phyloP scores from a whole-genome alignment of 2,329 filamentous ascomycete genomes.

The Keithomyces neogunnii region DNA sequence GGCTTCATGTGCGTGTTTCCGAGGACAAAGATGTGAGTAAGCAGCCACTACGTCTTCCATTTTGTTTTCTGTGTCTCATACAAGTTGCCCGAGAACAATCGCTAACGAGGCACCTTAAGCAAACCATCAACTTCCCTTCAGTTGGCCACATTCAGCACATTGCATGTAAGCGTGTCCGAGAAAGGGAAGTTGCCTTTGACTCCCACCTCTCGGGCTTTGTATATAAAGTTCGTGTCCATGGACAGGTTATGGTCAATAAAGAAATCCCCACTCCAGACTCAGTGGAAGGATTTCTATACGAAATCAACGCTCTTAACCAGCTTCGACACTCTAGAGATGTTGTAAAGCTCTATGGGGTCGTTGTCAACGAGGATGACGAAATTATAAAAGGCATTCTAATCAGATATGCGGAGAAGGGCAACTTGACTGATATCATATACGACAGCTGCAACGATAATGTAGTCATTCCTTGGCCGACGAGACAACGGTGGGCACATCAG shows the following conservation, averaged over 20 bases:
- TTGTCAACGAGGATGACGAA: slow-evolving; percentile 80
- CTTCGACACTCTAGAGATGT: slow-evolving; percentile 67
- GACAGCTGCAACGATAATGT: slow-evolving; percentile 57
- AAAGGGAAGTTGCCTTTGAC: slow-evolving; percentile 74
- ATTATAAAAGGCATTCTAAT: slow-evolving; percentile 84
- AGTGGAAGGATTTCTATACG: slow-evolving; percentile 93
- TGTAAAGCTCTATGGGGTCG: slow-evolving; percentile 78
- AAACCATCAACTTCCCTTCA: slow-evolving; percentile 82
- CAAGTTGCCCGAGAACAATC: background rate
- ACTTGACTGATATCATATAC: slow-evolving; percentile 85
- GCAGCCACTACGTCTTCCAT: background rate
- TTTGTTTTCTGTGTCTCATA: background rate
- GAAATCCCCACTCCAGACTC: slow-evolving; percentile 95
- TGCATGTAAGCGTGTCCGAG: slow-evolving; percentile 53
- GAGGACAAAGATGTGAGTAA: slow-evolving; percentile 72
- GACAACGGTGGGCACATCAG: slow-evolving; percentile 83
- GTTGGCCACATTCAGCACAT: slow-evolving; percentile 68
- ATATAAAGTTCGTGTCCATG: slow-evolving; percentile 74
- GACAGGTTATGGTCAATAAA: slow-evolving; percentile 78
- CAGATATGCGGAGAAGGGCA: slow-evolving; percentile 76
- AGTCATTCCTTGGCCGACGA: slow-evolving; percentile 56
- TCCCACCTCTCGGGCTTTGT: slow-evolving; percentile 95
- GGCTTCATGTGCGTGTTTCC: slow-evolving; percentile 93
- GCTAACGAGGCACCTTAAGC: slow-evolving; percentile 32
- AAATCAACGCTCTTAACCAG: slow-evolving; percentile 86